Evolutionary conservation across 306 rosid species (phyloP).

Genomic region (Purshia tridentata): DNA sequence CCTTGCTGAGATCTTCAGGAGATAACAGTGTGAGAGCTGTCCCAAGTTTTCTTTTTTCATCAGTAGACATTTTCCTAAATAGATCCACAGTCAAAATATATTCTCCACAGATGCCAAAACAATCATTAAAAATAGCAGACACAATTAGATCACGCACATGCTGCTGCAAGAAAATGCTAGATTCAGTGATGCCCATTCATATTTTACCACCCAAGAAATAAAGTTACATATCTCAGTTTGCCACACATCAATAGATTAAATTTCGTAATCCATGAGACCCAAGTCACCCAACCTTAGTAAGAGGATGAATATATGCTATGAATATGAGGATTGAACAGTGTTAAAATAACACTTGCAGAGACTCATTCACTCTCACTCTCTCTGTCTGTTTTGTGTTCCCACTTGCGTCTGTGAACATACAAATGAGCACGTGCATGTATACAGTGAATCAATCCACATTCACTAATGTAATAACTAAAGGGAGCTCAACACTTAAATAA

Average conservation of each 20-base stretch:
- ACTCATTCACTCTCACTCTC: too few species aligned
- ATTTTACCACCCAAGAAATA: neutral
- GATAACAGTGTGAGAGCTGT: constrained; percentile 61
- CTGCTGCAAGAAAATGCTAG: constrained; percentile 11
- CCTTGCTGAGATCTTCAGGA: constrained; percentile 77
- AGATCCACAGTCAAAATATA: constrained; percentile 4
- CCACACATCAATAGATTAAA: neutral
- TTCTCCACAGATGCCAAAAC: neutral
- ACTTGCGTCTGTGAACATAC: too few species aligned
- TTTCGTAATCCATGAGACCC: neutral
- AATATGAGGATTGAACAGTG: neutral
- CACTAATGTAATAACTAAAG: too few species aligned
- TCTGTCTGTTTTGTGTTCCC: too few species aligned
- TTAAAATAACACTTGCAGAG: neutral
- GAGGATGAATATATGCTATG: neutral
- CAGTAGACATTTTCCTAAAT: constrained; percentile 74
- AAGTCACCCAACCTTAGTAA: neutral
- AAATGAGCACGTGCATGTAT: too few species aligned
- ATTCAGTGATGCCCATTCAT: neutral
- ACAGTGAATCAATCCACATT: too few species aligned
- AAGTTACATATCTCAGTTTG: neutral
- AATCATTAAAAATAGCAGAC: neutral
- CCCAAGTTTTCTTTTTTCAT: constrained; percentile 78
- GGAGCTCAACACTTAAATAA: neutral
- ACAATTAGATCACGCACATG: neutral